Evolutionary conservation across 805 yeast species (phyloP).

Genomic region (Candida palmyrensis): DNA sequence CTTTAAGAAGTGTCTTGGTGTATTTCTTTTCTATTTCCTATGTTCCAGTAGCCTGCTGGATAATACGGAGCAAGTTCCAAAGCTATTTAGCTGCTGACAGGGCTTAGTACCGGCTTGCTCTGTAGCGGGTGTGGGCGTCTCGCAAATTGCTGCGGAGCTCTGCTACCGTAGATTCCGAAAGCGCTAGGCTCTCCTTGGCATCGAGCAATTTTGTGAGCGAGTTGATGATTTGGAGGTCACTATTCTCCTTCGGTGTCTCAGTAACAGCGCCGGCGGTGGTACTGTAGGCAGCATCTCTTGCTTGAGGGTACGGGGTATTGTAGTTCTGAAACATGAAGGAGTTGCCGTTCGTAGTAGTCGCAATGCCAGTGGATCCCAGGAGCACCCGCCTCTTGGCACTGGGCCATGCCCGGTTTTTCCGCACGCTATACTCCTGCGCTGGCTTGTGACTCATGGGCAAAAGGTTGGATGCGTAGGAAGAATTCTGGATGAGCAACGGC

Average conservation of each 20-base stretch:
- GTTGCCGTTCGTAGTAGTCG: no score
- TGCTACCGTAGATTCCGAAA: conserved; percentile 2
- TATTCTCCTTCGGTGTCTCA: background rate
- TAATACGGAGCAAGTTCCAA: no score
- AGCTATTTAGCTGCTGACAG: no score
- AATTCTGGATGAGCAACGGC: background rate
- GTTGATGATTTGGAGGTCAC: conserved; percentile 1
- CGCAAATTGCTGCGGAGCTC: conserved; percentile 3
- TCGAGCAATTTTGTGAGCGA: conserved; percentile 2
- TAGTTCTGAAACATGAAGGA: no score
- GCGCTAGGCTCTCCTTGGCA: background rate
- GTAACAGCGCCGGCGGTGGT: background rate
- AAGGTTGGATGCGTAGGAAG: no score
- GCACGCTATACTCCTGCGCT: no score
- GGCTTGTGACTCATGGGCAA: no score
- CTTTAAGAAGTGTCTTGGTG: background rate
- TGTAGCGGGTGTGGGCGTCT: conserved; percentile 1
- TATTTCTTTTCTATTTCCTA: background rate
- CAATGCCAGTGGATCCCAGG: background rate
- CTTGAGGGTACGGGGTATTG: background rate
- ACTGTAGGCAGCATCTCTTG: background rate
- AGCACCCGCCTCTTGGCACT: background rate
- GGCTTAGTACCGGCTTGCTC: background rate
- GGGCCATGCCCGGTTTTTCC: no score
- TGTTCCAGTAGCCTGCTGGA: no score